These are phyloP conservation scores for Blumeria graminis DNA, from an alignment of 2,329 filamentous ascomycete species.

Conservation along the genomic window DNA sequence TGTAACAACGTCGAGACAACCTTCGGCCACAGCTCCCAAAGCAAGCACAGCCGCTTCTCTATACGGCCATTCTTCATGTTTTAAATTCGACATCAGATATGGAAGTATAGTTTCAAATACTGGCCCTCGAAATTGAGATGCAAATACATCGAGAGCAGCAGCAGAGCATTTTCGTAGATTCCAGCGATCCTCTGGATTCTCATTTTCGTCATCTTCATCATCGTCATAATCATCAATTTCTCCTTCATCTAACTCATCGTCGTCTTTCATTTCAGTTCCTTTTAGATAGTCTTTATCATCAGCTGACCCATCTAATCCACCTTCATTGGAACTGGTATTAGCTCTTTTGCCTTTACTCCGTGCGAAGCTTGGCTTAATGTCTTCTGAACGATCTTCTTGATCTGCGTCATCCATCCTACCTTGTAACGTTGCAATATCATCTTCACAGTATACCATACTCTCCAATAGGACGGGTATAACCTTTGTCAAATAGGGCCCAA, in stretches of 20 bases:
- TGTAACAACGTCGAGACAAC: conserved; percentile 71
- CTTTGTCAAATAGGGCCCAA: conserved; percentile 56
- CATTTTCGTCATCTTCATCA: conserved; percentile 48
- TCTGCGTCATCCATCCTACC: conserved; percentile 77
- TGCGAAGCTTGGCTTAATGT: conserved; percentile 82
- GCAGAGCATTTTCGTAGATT: conserved; percentile 93
- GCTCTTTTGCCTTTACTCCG: conserved; percentile 31
- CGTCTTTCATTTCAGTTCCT: conserved; percentile 23
- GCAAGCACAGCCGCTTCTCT: conserved; percentile 87
- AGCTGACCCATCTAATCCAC: conserved; percentile 17
- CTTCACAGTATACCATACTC: conserved; percentile 90
- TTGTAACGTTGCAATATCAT: conserved; percentile 69
- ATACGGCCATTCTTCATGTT: conserved; percentile 72
- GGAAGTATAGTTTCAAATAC: conserved; percentile 85
- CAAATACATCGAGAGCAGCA: conserved; percentile 81
- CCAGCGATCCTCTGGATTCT: conserved; percentile 77
- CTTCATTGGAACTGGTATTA: conserved; percentile 14
- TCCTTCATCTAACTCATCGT: conserved; percentile 66
- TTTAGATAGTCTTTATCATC: conserved; percentile 16
- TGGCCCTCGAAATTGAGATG: conserved; percentile 63
- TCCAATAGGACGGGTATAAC: conserved; percentile 79
- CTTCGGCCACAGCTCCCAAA: conserved; percentile 81
- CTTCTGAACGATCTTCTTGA: conserved; percentile 67
- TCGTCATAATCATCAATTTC: conserved; percentile 52
- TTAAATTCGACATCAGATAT: conserved; percentile 74